These are phyloP conservation scores for Apiospora hydei DNA, from an alignment of 2,329 filamentous ascomycete genomes.

Conservation along the genomic window DNA sequence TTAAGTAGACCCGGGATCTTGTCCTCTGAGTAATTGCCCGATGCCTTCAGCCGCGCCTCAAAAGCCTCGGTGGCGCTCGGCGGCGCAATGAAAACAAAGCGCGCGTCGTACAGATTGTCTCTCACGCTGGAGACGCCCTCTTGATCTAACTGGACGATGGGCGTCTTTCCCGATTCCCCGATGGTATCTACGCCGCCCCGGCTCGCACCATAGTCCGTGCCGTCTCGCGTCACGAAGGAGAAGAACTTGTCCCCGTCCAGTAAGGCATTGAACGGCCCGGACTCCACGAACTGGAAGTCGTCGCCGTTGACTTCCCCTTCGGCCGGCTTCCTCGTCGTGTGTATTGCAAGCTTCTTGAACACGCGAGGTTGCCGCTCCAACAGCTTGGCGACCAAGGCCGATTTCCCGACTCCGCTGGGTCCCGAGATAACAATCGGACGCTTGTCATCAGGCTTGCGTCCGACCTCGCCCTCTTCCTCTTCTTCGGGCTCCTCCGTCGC, in stretches of 20 bases:
- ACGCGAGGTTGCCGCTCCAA: slow-evolving; percentile 68
- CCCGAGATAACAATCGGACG: slow-evolving; percentile 73
- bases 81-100: slow-evolving; percentile 61
- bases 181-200: slow-evolving; percentile 60
- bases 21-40: slow-evolving; percentile 52
- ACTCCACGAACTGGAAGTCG: slow-evolving; percentile 63
- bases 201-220: slow-evolving; percentile 63
- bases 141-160: slow-evolving; percentile 60
- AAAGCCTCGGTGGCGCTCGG: slow-evolving; percentile 45
- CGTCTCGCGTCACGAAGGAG: slow-evolving; percentile 60
- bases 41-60: slow-evolving; percentile 51
- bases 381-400: slow-evolving; percentile 68
- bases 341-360: slow-evolving; percentile 65
- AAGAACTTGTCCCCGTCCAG: slow-evolving; percentile 66
- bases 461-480: slow-evolving; percentile 44
- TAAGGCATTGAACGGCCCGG: slow-evolving; percentile 63
- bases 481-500: slow-evolving; percentile 44
- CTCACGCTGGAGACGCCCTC: slow-evolving; percentile 60
- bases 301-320: slow-evolving; percentile 60
- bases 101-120: slow-evolving; percentile 62
- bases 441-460: slow-evolving; percentile 52
- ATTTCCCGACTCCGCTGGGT: slow-evolving; percentile 67
- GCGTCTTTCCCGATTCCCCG: slow-evolving; percentile 64
- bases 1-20: slow-evolving; percentile 54
- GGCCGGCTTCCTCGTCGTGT: slow-evolving; percentile 59